Base-by-base conservation (phyloP, 106 monocot genomes). In the Amphibolis antarctica region DNA sequence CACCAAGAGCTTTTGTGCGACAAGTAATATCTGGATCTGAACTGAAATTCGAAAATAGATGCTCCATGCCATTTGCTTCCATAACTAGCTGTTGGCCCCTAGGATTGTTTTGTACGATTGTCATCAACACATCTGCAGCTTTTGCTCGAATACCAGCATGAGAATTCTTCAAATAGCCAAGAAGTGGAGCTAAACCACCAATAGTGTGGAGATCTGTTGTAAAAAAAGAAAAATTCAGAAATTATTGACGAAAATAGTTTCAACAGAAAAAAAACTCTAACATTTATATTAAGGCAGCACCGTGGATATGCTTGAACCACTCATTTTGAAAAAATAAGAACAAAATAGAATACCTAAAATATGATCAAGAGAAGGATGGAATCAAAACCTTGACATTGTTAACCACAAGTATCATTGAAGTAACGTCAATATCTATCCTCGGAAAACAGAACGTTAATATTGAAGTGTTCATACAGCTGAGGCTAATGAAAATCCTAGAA, bases 71-170 rank as follows among this genome's bases (percentile, higher is more conserved):
- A 67, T 83, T 80, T 24, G 82, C 83, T 44, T 94, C 94, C 83
- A 89, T 94, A 23, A 94, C 85, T 66, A 83, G 83, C 46, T 86
- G 83, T 59, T 89, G 89, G 47, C 86, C 78, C 42, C 31, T 81
- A 12, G 94, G 89, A 80, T 94, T 94, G 68, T 94, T 94, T 62
- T 89, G 94, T 23, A 89, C 94, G 50, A 89, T 75, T 23, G 89
- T 89, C 1, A 75, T 84, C 14, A 94, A 69, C 20, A 94, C 89
- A 52, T 94, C 89, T 53, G 86, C 86, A 42, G 89, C 85, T 69
- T 89, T 94, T 24, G 83, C 86, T 78, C 94, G 74, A 64, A 94
- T 85, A 14, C 77, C 67, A 58, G 89, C 73, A 73, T 86, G 68
- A 4, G 83, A 60, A 47, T 89, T 89, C 70, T 77, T 94, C 48